phyloP scores from a whole-genome alignment of 2,329 filamentous ascomycete genomes.

The Colletotrichum cordylinicola region DNA sequence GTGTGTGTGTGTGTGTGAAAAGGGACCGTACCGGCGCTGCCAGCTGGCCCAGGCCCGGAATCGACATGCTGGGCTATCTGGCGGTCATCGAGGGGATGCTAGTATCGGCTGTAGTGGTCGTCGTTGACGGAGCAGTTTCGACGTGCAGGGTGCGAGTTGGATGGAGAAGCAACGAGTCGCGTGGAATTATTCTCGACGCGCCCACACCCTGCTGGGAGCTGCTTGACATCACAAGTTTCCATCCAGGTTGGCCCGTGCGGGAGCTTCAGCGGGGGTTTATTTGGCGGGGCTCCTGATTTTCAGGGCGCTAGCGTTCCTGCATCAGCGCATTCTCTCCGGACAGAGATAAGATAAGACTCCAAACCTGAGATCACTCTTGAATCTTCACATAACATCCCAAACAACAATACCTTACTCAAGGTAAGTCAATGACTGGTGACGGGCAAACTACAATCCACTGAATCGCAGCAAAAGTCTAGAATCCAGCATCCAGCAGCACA shows the following conservation, averaged over 20 bases:
- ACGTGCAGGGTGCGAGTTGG: background rate
- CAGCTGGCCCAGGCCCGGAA: conserved; percentile 75
- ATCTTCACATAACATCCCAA: background rate
- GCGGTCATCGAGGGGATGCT: background rate
- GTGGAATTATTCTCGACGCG: conserved; percentile 1
- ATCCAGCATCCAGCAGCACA: background rate
- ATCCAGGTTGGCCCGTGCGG: background rate
- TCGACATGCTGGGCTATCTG: conserved; percentile 61
- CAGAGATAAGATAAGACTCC: background rate
- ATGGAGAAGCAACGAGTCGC: background rate
- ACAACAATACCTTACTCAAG: background rate
- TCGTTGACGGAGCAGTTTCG: background rate
- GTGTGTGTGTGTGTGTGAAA: too few species aligned
- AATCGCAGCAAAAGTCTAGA: background rate
- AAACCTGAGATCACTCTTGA: background rate
- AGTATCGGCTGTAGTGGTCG: background rate
- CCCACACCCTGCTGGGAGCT: background rate
- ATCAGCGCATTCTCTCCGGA: background rate
- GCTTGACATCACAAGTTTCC: conserved; percentile 13
- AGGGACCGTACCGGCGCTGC: conserved; percentile 57
- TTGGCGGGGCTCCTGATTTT: conserved; percentile 2
- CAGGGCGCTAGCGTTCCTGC: conserved; percentile 1
- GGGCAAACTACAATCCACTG: background rate
- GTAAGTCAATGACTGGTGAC: background rate
- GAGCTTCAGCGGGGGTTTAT: conserved; percentile 5